These are phyloP conservation scores for Pseudogymnoascus sp. DNA, from an alignment of 2,329 filamentous ascomycete species.

Conservation along the genomic window DNA sequence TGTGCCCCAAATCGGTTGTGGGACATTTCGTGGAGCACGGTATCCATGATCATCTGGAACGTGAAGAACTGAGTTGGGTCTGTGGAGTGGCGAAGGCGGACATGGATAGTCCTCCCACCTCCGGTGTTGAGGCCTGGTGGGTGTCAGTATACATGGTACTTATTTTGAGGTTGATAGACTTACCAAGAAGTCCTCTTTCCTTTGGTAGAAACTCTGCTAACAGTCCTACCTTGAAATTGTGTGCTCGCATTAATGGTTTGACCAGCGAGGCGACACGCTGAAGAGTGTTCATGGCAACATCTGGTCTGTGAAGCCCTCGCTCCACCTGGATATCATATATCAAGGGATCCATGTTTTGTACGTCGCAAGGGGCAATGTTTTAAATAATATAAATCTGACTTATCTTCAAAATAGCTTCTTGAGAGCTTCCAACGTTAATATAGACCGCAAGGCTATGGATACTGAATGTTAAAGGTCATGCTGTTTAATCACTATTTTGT, in stretches of 20 bases:
- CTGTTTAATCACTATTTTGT: neutral
- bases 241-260: conserved; percentile 88
- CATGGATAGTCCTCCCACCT: conserved; percentile 65
- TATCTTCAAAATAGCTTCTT: neutral
- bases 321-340: conserved; percentile 5
- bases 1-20: conserved; percentile 82
- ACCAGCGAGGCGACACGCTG: conserved; percentile 79
- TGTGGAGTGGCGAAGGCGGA: conserved; percentile 68
- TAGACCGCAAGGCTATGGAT: neutral
- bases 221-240: conserved; percentile 68
- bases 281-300: conserved; percentile 40
- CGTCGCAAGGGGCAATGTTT: neutral
- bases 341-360: neutral
- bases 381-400: neutral
- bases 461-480: neutral
- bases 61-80: conserved; percentile 72
- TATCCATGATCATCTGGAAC: conserved; percentile 74
- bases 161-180: conserved; percentile 11
- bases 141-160: neutral
- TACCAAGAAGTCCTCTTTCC: conserved; percentile 63
- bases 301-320: neutral
- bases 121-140: conserved; percentile 64
- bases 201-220: conserved; percentile 80
- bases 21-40: conserved; percentile 88
- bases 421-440: neutral